Percentiles rank a stretch among this genome's conserved stretches.
Evolutionary conservation across 208 protist genomes (phyloP).

Genomic region (Leishmania major): DNA sequence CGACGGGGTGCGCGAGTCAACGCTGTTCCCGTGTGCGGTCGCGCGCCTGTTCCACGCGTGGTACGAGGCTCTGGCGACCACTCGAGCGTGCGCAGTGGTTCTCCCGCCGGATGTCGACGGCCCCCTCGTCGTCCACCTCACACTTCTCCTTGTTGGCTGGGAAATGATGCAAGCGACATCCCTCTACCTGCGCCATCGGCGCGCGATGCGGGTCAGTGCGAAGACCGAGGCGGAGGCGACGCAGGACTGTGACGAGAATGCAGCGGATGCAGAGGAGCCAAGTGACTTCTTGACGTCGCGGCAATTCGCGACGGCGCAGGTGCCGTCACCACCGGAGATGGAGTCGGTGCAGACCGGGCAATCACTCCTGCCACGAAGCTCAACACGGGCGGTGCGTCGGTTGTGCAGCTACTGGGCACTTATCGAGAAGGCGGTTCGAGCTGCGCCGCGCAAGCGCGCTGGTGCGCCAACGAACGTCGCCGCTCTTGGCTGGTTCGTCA

Average conservation of each 20-base stretch:
- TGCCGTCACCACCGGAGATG: conserved; percentile 1
- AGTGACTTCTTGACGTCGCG: neutral
- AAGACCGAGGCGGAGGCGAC: conserved; percentile 1
- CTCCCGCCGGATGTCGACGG: conserved; percentile 17
- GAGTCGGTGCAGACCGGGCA: neutral
- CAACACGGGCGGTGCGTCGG: conserved; percentile 21
- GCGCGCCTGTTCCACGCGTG: neutral
- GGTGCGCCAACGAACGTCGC: conserved; percentile 21
- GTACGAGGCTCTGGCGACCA: conserved; percentile 26
- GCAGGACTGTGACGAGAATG: conserved; percentile 7
- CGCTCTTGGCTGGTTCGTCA: conserved; percentile 18
- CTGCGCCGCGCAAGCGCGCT: conserved; percentile 25
- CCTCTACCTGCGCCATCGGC: conserved; percentile 23
- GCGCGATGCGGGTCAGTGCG: conserved; percentile 7
- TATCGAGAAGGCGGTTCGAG: conserved; percentile 32
- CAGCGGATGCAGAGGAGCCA: conserved; percentile 4
- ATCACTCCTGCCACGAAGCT: conserved; percentile 22
- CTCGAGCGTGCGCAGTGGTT: conserved; percentile 20
- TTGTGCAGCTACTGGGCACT: conserved; percentile 44
- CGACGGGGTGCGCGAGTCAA: no score
- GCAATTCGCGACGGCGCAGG: neutral
- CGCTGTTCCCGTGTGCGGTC: neutral
- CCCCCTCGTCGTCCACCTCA: conserved; percentile 31
- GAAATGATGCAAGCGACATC: conserved; percentile 23
- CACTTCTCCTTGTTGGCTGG: conserved; percentile 13